Evolutionary conservation across 768 basidiomycete species (phyloP).

Genomic region (Galerina sulciceps): DNA sequence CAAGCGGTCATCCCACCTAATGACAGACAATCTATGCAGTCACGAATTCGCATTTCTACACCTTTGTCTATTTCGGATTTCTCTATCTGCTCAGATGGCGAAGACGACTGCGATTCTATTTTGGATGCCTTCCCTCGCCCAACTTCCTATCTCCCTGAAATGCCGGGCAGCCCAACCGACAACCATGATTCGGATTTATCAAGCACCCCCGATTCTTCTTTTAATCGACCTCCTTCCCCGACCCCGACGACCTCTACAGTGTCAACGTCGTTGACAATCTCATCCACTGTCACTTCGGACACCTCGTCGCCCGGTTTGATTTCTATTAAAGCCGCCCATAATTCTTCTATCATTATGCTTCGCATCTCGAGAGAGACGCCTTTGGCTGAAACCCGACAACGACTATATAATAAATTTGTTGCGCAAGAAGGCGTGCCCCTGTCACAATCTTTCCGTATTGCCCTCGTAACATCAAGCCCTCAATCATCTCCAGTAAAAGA

Average conservation of each 20-base stretch:
- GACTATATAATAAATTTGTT: constrained; percentile 68
- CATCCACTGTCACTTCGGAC: constrained; percentile 29
- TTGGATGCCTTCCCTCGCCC: constrained; percentile 49
- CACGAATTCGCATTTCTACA: constrained; percentile 34
- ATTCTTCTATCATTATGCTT: constrained; percentile 63
- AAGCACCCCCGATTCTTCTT: constrained; percentile 11
- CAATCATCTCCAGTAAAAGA: constrained; percentile 25
- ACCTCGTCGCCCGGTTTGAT: constrained; percentile 39
- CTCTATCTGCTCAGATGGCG: constrained; percentile 42
- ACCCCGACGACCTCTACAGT: constrained; percentile 37
- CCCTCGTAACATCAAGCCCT: constrained; percentile 45
- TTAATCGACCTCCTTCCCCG: constrained; percentile 37
- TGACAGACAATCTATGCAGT: constrained; percentile 4
- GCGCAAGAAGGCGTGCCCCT: constrained; percentile 61
- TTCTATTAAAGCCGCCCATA: constrained; percentile 67
- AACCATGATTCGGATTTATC: constrained; percentile 7
- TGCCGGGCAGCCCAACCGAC: constrained; percentile 34
- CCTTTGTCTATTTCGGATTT: constrained; percentile 44
- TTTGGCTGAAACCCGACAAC: constrained; percentile 54
- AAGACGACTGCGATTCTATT: constrained; percentile 34
- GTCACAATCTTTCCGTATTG: constrained; percentile 54
- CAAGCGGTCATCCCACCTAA: constrained; percentile 57
- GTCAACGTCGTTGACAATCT: constrained; percentile 19
- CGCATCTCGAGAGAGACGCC: constrained; percentile 49
- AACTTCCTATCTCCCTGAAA: constrained; percentile 34